Evolutionary conservation across 2,329 filamentous ascomycete genomes (phyloP).

Genomic region (Alternaria longipes): DNA sequence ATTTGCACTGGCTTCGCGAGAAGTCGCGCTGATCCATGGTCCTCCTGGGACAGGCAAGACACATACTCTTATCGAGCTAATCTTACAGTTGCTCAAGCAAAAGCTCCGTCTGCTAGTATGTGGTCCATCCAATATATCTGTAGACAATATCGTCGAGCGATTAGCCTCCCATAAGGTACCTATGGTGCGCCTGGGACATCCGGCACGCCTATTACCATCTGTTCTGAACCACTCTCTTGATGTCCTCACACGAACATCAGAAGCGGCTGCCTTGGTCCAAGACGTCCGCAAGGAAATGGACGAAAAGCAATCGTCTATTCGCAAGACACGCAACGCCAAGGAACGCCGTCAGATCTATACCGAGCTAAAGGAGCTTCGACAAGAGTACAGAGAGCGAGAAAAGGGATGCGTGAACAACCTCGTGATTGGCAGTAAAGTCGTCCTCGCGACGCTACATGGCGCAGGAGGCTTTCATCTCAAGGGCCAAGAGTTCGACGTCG

Average conservation of each 20-base stretch:
- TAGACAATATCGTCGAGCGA: slow-evolving; percentile 97
- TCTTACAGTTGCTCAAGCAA: slow-evolving; percentile 83
- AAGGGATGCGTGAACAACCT: slow-evolving; percentile 80
- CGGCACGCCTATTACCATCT: slow-evolving; percentile 85
- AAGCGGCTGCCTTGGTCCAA: slow-evolving; percentile 86
- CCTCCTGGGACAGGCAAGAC: slow-evolving; percentile 97
- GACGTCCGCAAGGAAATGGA: slow-evolving; percentile 95
- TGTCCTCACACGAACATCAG: slow-evolving; percentile 87
- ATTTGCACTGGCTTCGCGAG: slow-evolving; percentile 84
- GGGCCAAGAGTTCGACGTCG: slow-evolving; percentile 85
- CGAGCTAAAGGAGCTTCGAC: slow-evolving; percentile 84
- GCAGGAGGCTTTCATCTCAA: slow-evolving; percentile 85
- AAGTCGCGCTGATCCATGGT: slow-evolving; percentile 91
- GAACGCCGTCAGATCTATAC: slow-evolving; percentile 84
- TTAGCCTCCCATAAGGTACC: slow-evolving; percentile 84
- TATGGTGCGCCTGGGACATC: slow-evolving; percentile 90
- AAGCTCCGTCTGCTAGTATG: slow-evolving; percentile 86
- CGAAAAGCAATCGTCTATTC: slow-evolving; percentile 84
- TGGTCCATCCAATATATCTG: slow-evolving; percentile 94
- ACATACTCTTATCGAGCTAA: slow-evolving; percentile 93
- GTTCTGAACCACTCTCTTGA: slow-evolving; percentile 92
- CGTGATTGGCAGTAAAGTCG: slow-evolving; percentile 80
- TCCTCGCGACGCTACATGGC: slow-evolving; percentile 91
- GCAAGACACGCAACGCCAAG: slow-evolving; percentile 82
- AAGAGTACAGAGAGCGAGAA: slow-evolving; percentile 88